Percentiles rank a stretch among this genome's conserved stretches.
These are phyloP conservation scores for Cladosporium austrohemisphaericum DNA, from an alignment of 2,329 filamentous ascomycete species.

Conservation along the genomic window DNA sequence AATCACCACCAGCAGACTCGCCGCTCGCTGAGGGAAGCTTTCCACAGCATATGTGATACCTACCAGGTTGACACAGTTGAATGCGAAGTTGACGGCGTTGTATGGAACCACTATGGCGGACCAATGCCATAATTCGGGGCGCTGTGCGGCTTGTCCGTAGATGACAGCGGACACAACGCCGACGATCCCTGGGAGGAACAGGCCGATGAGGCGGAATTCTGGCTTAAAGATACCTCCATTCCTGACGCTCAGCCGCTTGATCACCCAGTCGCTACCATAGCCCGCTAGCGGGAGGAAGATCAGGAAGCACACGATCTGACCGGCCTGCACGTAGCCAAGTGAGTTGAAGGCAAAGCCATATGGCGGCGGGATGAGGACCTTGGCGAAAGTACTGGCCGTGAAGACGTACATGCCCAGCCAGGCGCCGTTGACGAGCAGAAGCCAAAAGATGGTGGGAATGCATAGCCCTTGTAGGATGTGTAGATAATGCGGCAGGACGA, in stretches of 20 bases:
- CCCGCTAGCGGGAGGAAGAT: slow-evolving; percentile 38
- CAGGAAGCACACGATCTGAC: slow-evolving; percentile 37
- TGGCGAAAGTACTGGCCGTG: slow-evolving; percentile 38
- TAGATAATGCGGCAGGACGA: slow-evolving; percentile 14
- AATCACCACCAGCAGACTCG: slow-evolving; percentile 42
- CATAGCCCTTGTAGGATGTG: slow-evolving; percentile 35
- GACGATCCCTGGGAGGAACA: slow-evolving; percentile 35
- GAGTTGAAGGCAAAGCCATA: slow-evolving; percentile 37
- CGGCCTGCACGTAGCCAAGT: slow-evolving; percentile 37
- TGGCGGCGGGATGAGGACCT: slow-evolving; percentile 32
- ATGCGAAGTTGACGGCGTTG: slow-evolving; percentile 34
- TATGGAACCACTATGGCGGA: slow-evolving; percentile 33
- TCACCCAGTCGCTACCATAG: slow-evolving; percentile 35
- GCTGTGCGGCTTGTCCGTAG: slow-evolving; percentile 36
- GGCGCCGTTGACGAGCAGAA: slow-evolving; percentile 35
- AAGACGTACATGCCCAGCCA: slow-evolving; percentile 39
- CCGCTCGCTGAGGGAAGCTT: slow-evolving; percentile 39
- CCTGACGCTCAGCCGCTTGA: slow-evolving; percentile 32
- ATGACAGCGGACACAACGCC: slow-evolving; percentile 36
- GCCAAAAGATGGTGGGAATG: slow-evolving; percentile 41
- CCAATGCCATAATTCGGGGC: slow-evolving; percentile 37
- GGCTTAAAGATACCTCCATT: slow-evolving; percentile 39
- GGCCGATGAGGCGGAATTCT: slow-evolving; percentile 35
- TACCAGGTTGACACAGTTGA: slow-evolving; percentile 41
- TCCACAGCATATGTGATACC: slow-evolving; percentile 44